These are phyloP conservation scores for Cardamine occulta DNA, from an alignment of 345 rosid species.

Conservation along the genomic window DNA sequence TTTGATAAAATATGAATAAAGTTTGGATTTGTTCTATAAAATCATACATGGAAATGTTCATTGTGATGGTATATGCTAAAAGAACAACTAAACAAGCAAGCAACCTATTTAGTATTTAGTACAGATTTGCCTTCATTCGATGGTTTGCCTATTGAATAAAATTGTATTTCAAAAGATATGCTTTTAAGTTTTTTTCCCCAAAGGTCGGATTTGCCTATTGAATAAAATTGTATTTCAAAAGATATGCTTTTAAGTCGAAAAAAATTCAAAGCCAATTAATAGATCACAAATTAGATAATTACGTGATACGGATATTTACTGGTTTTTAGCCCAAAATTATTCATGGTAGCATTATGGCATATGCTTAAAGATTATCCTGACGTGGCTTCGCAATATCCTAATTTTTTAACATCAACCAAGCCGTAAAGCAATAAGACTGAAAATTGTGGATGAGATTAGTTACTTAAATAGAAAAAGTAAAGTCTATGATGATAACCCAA, in stretches of 20 bases:
- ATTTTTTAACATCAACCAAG: conserved; percentile 36
- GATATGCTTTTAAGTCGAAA: not conserved
- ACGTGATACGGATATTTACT: not conserved
- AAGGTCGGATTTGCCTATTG: not conserved
- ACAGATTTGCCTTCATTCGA: not conserved
- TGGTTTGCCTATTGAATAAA: not conserved
- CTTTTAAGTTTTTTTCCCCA: too few relatives aligned
- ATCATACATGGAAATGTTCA: too few relatives aligned
- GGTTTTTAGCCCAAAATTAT: conserved; percentile 5
- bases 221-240: too few relatives aligned
- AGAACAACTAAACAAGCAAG: too few relatives aligned
- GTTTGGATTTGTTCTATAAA: not conserved
- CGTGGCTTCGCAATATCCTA: conserved; percentile 44
- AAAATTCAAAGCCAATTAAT: too few relatives aligned
- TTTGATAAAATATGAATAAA: not conserved
- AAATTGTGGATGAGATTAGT: conserved; percentile 22
- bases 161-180: not conserved
- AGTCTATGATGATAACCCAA: conserved; percentile 37
- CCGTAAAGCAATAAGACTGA: conserved; percentile 44
- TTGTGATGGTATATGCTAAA: not conserved
- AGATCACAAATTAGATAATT: not conserved
- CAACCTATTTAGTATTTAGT: too few relatives aligned
- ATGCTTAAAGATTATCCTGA: conserved; percentile 45
- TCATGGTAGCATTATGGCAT: conserved; percentile 29
- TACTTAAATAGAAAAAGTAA: conserved; percentile 15